These are phyloP conservation scores for Rhodamnia rubescens DNA, from an alignment of 345 rosid genomes.

Conservation along the genomic window DNA sequence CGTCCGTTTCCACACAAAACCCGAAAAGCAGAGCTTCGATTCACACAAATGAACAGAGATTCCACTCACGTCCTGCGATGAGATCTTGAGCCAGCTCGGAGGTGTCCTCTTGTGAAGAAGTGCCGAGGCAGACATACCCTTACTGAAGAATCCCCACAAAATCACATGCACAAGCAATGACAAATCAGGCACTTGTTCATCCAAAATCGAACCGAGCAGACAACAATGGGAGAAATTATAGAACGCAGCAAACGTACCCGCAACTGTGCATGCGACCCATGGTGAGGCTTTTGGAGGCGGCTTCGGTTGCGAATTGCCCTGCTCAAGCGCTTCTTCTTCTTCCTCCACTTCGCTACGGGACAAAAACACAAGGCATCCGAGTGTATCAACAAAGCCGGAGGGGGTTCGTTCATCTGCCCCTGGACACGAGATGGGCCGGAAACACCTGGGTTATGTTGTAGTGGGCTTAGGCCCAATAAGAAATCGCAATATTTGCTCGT, in stretches of 20 bases:
- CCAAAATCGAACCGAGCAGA: not conserved
- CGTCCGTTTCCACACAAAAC: too few relatives aligned
- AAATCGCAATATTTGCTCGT: too few relatives aligned
- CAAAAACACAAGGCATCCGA: too few relatives aligned
- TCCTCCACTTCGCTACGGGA: too few relatives aligned
- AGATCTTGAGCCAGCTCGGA: constrained; percentile 19
- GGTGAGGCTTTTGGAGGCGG: not conserved
- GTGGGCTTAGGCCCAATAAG: too few relatives aligned
- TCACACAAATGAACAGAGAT: not conserved
- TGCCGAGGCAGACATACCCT: constrained; percentile 14
- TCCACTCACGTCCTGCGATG: constrained; percentile 1
- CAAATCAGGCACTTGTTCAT: not conserved
- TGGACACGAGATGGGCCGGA: too few relatives aligned
- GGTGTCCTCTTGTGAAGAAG: constrained; percentile 11
- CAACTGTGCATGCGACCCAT: constrained; percentile 14
- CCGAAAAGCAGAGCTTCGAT: not conserved
- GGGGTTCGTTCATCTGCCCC: too few relatives aligned
- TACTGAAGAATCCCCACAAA: not conserved
- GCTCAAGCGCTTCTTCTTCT: not conserved
- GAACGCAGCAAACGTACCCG: not conserved
- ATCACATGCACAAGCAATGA: not conserved
- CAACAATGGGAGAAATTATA: not conserved
- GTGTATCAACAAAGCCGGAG: too few relatives aligned
- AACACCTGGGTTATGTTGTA: not conserved
- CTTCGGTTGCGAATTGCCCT: not conserved